Evolutionary conservation across 2,329 filamentous ascomycete genomes (phyloP).

Genomic region (Cryphonectria naterciae): DNA sequence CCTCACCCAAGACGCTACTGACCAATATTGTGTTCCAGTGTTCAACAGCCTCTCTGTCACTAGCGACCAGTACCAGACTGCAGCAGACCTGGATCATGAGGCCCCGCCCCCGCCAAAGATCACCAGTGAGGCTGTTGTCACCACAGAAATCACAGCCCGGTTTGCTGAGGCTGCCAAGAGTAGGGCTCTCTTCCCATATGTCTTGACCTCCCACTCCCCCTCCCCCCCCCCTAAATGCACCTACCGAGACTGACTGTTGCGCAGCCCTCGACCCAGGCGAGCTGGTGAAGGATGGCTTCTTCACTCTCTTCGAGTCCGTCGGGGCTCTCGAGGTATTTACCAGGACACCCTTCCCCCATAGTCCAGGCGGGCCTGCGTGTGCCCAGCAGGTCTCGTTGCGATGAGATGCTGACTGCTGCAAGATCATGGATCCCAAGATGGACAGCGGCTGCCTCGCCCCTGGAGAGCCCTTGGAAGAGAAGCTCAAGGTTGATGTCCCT

Average conservation of each 20-base stretch:
- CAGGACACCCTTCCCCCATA: not conserved
- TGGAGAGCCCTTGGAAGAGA: conserved; percentile 80
- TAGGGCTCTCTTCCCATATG: conserved; percentile 40
- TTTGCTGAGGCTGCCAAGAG: conserved; percentile 59
- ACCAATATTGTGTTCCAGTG: conserved; percentile 36
- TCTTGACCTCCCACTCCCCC: no score
- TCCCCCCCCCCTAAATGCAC: no score
- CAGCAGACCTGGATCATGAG: conserved; percentile 27
- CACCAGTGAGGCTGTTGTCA: conserved; percentile 54
- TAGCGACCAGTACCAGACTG: conserved; percentile 33
- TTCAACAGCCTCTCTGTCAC: conserved; percentile 47
- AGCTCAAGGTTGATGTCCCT: conserved; percentile 72
- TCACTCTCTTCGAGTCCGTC: conserved; percentile 93
- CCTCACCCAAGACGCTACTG: conserved; percentile 2
- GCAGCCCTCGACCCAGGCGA: conserved; percentile 77
- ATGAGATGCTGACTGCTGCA: conserved; percentile 43
- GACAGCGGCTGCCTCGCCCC: conserved; percentile 85
- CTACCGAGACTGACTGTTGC: conserved; percentile 28
- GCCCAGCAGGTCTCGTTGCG: not conserved
- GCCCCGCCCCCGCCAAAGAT: conserved; percentile 45
- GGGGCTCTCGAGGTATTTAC: conserved; percentile 72
- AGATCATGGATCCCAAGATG: conserved; percentile 99
- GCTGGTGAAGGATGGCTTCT: conserved; percentile 90
- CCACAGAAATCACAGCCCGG: conserved; percentile 61
- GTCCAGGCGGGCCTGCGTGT: not conserved